Conservation (phyloP, 768 basidiomycete species). For the Leccinum rimulosum region DNA sequence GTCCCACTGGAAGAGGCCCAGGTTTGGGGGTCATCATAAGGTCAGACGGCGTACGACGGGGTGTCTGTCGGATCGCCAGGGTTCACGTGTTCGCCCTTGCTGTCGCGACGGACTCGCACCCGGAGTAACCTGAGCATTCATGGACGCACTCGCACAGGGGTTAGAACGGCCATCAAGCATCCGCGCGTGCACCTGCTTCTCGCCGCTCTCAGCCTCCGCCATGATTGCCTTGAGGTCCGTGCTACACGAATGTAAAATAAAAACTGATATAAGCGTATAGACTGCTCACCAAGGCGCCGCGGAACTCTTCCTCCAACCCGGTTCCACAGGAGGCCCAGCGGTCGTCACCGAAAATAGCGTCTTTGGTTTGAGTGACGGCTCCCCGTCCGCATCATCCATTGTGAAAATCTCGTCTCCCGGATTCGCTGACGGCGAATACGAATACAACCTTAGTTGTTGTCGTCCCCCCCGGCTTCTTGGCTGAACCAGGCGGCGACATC, state of each 20-base stretch:
- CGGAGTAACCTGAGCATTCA: neutral
- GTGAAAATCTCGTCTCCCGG: conserved; percentile 70
- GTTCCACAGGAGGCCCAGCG: conserved; percentile 12
- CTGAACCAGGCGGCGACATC: conserved; percentile 30
- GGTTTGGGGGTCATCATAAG: conserved; percentile 6
- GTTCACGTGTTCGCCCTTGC: conserved; percentile 1
- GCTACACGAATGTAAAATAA: conserved; percentile 36
- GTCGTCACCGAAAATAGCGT: neutral
- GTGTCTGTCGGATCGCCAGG: conserved; percentile 7
- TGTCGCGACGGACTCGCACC: neutral
- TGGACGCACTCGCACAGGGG: neutral
- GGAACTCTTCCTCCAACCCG: conserved; percentile 47
- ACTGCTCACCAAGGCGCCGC: conserved; percentile 50
- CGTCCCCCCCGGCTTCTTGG: conserved; percentile 11
- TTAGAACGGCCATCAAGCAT: conserved; percentile 1
- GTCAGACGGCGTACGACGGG: conserved; percentile 11
- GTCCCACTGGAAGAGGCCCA: neutral
- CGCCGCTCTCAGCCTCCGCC: conserved; percentile 62
- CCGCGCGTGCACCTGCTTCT: conserved; percentile 8
- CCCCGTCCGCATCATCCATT: conserved; percentile 74
- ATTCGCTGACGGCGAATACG: conserved; percentile 18
- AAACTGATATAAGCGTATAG: conserved; percentile 7
- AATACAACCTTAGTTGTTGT: neutral
- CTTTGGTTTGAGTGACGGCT: conserved; percentile 27
- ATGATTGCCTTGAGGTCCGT: conserved; percentile 85